A percentile compares a stretch with the other conserved stretches of the same genome.
Evolutionary conservation across 2,329 filamentous ascomycete species (phyloP).

Genomic region (Xylaria sp.): DNA sequence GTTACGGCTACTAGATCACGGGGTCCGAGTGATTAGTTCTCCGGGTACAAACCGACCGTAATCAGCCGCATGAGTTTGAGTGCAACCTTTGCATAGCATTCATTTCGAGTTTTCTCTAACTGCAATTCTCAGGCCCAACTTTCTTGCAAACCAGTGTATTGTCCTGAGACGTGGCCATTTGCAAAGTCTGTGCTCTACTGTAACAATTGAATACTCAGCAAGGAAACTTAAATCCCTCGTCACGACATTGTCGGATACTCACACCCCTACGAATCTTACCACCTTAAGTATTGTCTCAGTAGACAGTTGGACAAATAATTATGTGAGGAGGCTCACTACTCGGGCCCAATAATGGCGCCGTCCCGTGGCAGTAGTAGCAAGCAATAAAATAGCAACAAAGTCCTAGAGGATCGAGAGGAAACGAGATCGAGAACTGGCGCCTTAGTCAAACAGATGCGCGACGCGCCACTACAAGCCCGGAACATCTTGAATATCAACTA

Average conservation of each 20-base stretch:
- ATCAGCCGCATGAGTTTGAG: background rate
- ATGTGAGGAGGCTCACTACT: too few species aligned
- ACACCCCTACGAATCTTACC: background rate
- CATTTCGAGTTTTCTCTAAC: background rate
- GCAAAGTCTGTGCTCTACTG: background rate
- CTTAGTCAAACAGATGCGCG: background rate
- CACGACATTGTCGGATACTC: background rate
- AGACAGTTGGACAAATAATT: too few species aligned
- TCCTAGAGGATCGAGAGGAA: background rate
- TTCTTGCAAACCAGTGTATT: background rate
- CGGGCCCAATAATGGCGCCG: background rate
- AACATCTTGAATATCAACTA: background rate
- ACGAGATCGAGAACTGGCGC: background rate
- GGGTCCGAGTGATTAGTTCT: background rate
- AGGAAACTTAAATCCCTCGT: background rate
- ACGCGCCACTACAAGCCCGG: background rate
- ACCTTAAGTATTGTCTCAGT: background rate
- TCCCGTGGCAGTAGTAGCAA: background rate
- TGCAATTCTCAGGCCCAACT: background rate
- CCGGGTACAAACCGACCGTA: background rate
- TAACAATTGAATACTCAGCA: background rate
- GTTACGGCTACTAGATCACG: background rate
- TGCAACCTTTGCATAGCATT: background rate
- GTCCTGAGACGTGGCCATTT: background rate
- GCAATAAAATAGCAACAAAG: background rate